These are phyloP conservation scores for Pleurotus giganteus DNA, from an alignment of 768 basidiomycete genomes.

Conservation along the genomic window DNA sequence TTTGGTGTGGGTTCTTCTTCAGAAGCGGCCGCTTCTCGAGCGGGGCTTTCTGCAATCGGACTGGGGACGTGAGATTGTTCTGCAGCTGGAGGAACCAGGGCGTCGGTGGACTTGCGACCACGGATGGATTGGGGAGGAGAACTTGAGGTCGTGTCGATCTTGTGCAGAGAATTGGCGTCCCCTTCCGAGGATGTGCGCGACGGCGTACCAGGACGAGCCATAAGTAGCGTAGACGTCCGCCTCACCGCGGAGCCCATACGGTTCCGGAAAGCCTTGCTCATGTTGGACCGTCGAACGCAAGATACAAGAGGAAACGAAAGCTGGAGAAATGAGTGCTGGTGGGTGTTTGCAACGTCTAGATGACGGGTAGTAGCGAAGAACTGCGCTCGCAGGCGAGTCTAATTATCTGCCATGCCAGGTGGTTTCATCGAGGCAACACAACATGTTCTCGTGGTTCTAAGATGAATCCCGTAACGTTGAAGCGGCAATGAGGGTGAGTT, in stretches of 20 bases:
- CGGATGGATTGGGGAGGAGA: constrained; percentile 16
- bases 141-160: constrained; percentile 24
- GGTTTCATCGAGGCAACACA: constrained; percentile 41
- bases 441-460: constrained; percentile 1
- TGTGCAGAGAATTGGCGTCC: constrained; percentile 19
- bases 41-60: constrained; percentile 71
- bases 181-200: constrained; percentile 23
- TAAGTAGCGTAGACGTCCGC: constrained; percentile 57
- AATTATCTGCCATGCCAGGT: constrained; percentile 43
- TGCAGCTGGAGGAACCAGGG: constrained; percentile 23
- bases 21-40: constrained; percentile 49
- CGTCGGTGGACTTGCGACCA: constrained; percentile 6
- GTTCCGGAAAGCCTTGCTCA: constrained; percentile 47
- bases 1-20: constrained; percentile 26
- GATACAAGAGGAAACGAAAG: too few relatives aligned
- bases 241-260: constrained; percentile 62
- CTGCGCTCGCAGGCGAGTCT: constrained; percentile 14
- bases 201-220: constrained; percentile 32
- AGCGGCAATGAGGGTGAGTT: background rate
- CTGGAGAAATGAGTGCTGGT: constrained; percentile 27
- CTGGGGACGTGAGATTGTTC: constrained; percentile 39
- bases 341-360: constrained; percentile 10
- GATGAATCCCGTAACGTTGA: constrained; percentile 6
- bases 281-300: constrained; percentile 21
- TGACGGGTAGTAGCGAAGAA: constrained; percentile 16